phyloP scores from a whole-genome alignment of 768 basidiomycete genomes.

The Rhodosporidiobolus sp. region DNA sequence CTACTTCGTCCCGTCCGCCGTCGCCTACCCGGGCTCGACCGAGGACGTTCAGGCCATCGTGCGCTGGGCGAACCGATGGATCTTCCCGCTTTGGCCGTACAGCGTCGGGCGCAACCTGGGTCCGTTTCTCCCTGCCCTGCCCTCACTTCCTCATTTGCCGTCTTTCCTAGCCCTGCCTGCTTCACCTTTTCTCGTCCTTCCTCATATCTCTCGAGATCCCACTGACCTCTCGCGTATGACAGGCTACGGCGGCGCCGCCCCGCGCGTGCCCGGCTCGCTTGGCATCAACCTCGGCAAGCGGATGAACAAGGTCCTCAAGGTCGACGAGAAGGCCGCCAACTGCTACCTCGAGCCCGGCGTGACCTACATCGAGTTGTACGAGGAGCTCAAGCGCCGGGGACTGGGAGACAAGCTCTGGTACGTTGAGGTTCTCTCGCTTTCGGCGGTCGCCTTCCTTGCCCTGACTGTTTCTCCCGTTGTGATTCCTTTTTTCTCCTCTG shows the following conservation, averaged over 20 bases:
- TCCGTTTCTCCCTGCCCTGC: no score
- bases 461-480: not conserved
- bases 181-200: no score
- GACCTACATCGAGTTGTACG: constrained; percentile 30
- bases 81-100: constrained; percentile 35
- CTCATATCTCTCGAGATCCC: no score
- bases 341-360: constrained; percentile 39
- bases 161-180: no score
- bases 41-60: constrained; percentile 32
- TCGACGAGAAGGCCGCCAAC: constrained; percentile 30
- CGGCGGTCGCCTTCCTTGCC: no score
- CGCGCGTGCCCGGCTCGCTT: constrained; percentile 33
- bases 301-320: constrained; percentile 37
- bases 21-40: constrained; percentile 11
- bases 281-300: constrained; percentile 25
- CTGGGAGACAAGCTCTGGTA: constrained; percentile 34
- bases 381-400: constrained; percentile 26
- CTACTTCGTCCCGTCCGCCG: constrained; percentile 35
- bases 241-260: constrained; percentile 40
- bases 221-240: no score
- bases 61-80: constrained; percentile 34
- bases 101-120: constrained; percentile 37
- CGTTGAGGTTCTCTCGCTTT: not conserved
- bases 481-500: not conserved
- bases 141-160: no score